Evolutionary conservation across 1,284 basidiomycete genomes (phyloP).

Genomic region (Puccinia triticina): DNA sequence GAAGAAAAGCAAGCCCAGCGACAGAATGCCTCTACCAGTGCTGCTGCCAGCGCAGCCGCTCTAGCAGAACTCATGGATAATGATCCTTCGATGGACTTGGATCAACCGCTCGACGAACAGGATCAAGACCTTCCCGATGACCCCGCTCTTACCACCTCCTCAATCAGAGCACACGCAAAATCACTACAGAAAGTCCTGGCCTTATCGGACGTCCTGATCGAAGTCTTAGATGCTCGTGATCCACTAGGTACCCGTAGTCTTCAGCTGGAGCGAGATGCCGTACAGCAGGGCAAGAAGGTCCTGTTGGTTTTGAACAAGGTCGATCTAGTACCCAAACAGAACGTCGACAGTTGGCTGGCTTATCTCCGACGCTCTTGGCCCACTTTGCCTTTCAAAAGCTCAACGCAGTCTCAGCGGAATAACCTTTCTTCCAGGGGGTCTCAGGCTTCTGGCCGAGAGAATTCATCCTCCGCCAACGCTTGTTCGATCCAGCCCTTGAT

Average conservation of each 20-base stretch:
- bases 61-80: conserved; percentile 14
- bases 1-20: conserved; percentile 16
- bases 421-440: conserved; percentile 64
- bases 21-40: conserved; percentile 5
- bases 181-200: conserved; percentile 87
- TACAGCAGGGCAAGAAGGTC: conserved; percentile 80
- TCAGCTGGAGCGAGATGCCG: conserved; percentile 85
- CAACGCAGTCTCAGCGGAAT: conserved; percentile 75
- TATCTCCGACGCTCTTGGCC: conserved; percentile 88
- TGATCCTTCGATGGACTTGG: conserved; percentile 30
- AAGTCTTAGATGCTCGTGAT: conserved; percentile 87
- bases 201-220: conserved; percentile 84
- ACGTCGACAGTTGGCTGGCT: conserved; percentile 86
- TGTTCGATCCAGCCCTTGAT: conserved; percentile 69
- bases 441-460: conserved; percentile 51
- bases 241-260: conserved; percentile 84
- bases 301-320: conserved; percentile 91
- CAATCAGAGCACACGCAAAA: conserved; percentile 61
- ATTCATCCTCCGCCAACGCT: conserved; percentile 73
- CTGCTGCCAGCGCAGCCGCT: conserved; percentile 40
- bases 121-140: conserved; percentile 23
- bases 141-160: conserved; percentile 24
- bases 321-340: conserved; percentile 83
- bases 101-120: conserved; percentile 3
- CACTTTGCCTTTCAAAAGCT: conserved; percentile 89